These are phyloP conservation scores for Juglanconis oblonga DNA, from an alignment of 2,329 filamentous ascomycete species.

Conservation along the genomic window DNA sequence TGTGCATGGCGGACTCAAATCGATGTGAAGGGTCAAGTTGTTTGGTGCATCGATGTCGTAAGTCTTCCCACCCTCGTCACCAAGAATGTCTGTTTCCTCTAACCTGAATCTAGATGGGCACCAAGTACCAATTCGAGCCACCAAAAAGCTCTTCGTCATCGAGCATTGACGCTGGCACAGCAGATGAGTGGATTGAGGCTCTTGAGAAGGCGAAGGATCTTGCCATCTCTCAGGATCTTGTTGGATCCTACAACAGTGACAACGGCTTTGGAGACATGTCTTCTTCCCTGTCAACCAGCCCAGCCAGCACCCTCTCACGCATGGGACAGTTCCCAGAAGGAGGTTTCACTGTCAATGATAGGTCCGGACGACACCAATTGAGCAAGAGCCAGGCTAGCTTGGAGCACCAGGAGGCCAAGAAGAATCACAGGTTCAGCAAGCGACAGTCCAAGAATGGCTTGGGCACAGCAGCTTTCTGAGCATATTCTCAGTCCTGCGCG, in stretches of 20 bases:
- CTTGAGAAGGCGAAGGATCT: slow-evolving; percentile 84
- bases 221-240: slow-evolving; percentile 69
- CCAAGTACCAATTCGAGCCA: slow-evolving; percentile 92
- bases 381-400: slow-evolving; percentile 57
- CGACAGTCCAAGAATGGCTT: slow-evolving; percentile 93
- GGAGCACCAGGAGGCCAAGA: slow-evolving; percentile 51
- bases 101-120: slow-evolving; percentile 62
- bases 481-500: neutral
- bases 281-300: slow-evolving; percentile 68
- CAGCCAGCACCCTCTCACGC: slow-evolving; percentile 68
- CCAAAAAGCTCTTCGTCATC: slow-evolving; percentile 63
- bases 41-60: slow-evolving; percentile 93
- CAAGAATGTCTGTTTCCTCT: neutral
- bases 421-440: slow-evolving; percentile 74
- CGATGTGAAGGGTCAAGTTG: slow-evolving; percentile 82
- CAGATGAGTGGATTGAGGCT: slow-evolving; percentile 89
- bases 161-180: slow-evolving; percentile 61
- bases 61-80: slow-evolving; percentile 36
- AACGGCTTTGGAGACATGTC: slow-evolving; percentile 66
- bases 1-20: slow-evolving; percentile 76
- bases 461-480: slow-evolving; percentile 72
- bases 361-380: slow-evolving; percentile 54
- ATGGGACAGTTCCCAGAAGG: slow-evolving; percentile 50
- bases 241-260: slow-evolving; percentile 64
- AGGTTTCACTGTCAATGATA: slow-evolving; percentile 44